Percentiles rank a stretch among this genome's conserved stretches.
Conservation (phyloP, 2,329 filamentous ascomycete species). For the Diaporthe velutina region DNA sequence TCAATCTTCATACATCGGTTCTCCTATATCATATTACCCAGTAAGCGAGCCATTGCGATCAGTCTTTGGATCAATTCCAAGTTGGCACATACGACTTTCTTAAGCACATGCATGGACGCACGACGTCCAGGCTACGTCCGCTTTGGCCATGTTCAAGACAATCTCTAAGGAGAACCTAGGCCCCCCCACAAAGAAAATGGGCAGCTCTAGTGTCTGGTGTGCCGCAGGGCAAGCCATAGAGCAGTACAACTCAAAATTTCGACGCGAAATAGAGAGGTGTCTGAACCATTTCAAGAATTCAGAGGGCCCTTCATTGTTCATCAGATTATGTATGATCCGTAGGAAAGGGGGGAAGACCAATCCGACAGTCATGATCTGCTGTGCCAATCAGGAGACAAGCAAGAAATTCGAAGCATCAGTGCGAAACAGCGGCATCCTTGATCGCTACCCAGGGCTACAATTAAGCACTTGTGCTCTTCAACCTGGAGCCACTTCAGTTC, state of each 20-base stretch:
- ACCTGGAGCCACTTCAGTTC: background rate
- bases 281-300: background rate
- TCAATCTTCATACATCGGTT: background rate
- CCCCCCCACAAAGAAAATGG: background rate
- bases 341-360: background rate
- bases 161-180: background rate
- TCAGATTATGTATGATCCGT: background rate
- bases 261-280: background rate
- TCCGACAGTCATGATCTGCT: background rate
- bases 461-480: background rate
- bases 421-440: background rate
- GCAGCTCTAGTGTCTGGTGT: background rate
- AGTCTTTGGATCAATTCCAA: background rate
- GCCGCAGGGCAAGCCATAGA: background rate
- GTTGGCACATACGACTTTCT: background rate
- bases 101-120: background rate
- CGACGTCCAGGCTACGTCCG: rapidly evolving
- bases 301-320: background rate
- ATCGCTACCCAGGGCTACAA: background rate
- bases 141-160: background rate
- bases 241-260: background rate
- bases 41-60: background rate
- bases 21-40: background rate
- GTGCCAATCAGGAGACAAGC: background rate
- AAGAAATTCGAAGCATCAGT: background rate